Base-by-base conservation (phyloP, 768 basidiomycete genomes). In the Cyclocybe aegerita region DNA sequence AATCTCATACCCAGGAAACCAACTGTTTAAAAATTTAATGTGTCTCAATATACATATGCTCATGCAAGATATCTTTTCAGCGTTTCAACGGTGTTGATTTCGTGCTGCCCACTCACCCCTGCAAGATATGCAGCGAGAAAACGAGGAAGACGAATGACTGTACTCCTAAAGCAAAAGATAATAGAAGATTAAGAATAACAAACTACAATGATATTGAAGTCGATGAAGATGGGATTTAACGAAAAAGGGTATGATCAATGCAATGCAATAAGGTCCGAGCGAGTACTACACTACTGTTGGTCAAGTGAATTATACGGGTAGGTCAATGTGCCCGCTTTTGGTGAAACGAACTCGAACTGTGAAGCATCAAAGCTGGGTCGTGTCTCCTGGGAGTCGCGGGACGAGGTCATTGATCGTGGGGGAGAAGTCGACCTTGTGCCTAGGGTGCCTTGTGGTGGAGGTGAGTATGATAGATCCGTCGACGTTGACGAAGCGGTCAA, bases 291-390 rank as follows among this genome's bases (percentile, higher is more conserved):
- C 55, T 56, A 58, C 43, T 69, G 65, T 47, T 79, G 74, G 59
- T 83, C 80, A 48, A 79, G 62, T 23, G 66, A 69, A 65, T 79
- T 73, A 60, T 84, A 84, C 15, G 85, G 83, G 61, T 84, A 83
- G 52, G 76, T 70, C 54, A 85, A 59, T 35, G 71, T 57, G 53
- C 66, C 64, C 58, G 69, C 69, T 66, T 76, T 76, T 36, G 84
- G 74, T 16, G 80, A 77, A 30, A 86, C 76, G 34, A 85, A 77
- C 67, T 88, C 86, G 59, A 86, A 86, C 59, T 85, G 83, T 11
- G 83, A 81, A 10, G 70, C 73, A 58, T 89, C 85, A 50, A 84
- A 76, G 60, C 81, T 85, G 34, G 76, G 75, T 15, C 75, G 68
- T 49, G 73, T 74, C 43, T 71, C 70, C 42, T 66, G 66, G 15